Percentiles rank a stretch among this genome's conserved stretches.
Conservation (phyloP, 1,139 yeast genomes). For the Geotrichum australiense region DNA sequence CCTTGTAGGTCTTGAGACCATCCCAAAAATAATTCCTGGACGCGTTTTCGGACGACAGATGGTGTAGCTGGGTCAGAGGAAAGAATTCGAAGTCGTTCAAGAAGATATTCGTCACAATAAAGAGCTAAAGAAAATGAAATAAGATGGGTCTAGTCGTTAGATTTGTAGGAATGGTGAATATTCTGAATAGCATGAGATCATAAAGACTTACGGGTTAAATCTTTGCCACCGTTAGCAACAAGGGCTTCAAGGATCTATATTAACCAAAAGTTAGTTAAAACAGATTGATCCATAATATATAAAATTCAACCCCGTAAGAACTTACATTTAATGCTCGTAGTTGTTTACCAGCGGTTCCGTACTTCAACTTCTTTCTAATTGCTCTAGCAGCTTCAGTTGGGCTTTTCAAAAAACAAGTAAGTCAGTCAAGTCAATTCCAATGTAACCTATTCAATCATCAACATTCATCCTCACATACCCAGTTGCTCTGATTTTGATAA, state of each 20-base stretch:
- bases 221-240: slow-evolving; percentile 64
- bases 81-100: slow-evolving; percentile 57
- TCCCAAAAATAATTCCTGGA: slow-evolving; percentile 46
- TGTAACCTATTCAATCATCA: not conserved
- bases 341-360: slow-evolving; percentile 63
- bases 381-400: slow-evolving; percentile 86
- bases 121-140: slow-evolving; percentile 29
- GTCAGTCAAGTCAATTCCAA: not conserved
- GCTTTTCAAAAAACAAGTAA: slow-evolving; percentile 31
- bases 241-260: slow-evolving; percentile 54
- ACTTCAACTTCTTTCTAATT: slow-evolving; percentile 76
- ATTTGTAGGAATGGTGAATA: too few relatives aligned
- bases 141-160: slow-evolving; percentile 17
- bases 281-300: not conserved
- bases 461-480: slow-evolving; percentile 34
- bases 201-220: slow-evolving; percentile 30
- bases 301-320: not conserved
- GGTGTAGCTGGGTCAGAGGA: slow-evolving; percentile 41
- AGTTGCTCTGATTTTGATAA: slow-evolving; percentile 39
- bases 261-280: not conserved
- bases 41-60: slow-evolving; percentile 42
- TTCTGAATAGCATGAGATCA: too few relatives aligned
- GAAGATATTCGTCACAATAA: slow-evolving; percentile 64
- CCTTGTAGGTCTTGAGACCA: slow-evolving; percentile 57
- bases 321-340: slow-evolving; percentile 50